Evolutionary conservation across 257 asterid genomes (phyloP), one percentile per base, ranked within the genome.

Genomic region (Fraxinus pennsylvanica): DNA sequence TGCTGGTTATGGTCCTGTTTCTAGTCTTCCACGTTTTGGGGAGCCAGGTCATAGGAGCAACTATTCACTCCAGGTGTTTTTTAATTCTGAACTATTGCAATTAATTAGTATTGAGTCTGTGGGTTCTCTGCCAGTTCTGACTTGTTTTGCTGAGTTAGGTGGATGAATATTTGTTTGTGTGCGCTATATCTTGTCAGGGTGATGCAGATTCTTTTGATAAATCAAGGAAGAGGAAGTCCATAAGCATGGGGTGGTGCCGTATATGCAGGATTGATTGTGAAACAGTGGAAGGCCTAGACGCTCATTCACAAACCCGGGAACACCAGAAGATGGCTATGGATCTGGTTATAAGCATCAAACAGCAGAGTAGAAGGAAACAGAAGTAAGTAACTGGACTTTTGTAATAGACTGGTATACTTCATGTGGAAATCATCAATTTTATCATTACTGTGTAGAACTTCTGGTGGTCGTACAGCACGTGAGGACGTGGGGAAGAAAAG

Each of bases 291-390:
- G 91, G 94, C 35, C 83, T 94, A 74, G 97, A 94, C 75, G 74
- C 89, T 83, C 99, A 94, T 84, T 89, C 97, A 5, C 99, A 94
- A 81, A 85, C 96, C 17, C 82, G 91, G 82, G 97, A 94, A 79
- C 99, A 94, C 91, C 97, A 92, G 87, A 87, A 83, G 50, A 90
- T 83, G 91, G 86, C 99, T n/a, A 84, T 92, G 91, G 94, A 91
- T 84, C 80, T 91, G 84, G 97, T 92, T 76, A 90, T 81, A 82
- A 83, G 78, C 77, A 94, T 94, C 78, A 94, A 91, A 84, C 85
- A 85, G 79, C 92, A 89, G 74, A 94, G 89, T 78, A 86, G 74
- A 66, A 90, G 83, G 89, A 90, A 84, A 84, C 88, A 72, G 68
- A 86, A 87, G 97, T 90, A 82, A 85, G 85, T 81, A 68, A 81